phyloP scores from a whole-genome alignment of 345 rosid species.

The Combretum micranthum region DNA sequence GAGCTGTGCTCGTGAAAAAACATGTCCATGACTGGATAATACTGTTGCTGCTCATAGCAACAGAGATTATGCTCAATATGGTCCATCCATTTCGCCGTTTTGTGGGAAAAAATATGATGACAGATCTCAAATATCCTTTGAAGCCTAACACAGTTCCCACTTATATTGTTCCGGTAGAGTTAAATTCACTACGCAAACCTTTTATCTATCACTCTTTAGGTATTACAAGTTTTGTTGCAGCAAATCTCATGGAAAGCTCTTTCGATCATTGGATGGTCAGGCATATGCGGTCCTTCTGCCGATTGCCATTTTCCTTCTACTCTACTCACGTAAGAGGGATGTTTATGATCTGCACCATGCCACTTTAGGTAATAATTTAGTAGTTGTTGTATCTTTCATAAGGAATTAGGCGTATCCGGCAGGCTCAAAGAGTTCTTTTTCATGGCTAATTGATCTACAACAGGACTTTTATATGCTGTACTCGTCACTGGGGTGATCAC shows the following conservation, averaged over 20 bases:
- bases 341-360: slow-evolving; percentile 93
- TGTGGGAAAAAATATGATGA: slow-evolving; percentile 92
- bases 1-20: slow-evolving; percentile 41
- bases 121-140: slow-evolving; percentile 73
- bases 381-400: slow-evolving; percentile 3
- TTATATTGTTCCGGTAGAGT: slow-evolving; percentile 74
- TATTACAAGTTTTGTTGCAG: slow-evolving; percentile 3
- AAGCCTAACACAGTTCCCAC: slow-evolving; percentile 66
- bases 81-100: slow-evolving; percentile 79
- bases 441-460: slow-evolving; percentile 1
- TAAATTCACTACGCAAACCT: background rate
- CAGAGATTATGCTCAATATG: slow-evolving; percentile 29
- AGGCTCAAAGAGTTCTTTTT: background rate
- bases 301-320: slow-evolving; percentile 38
- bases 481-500: slow-evolving; percentile 65
- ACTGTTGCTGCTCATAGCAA: slow-evolving; percentile 47
- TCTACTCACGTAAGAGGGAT: slow-evolving; percentile 62
- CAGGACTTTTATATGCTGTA: slow-evolving; percentile 74
- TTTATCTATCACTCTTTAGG: background rate
- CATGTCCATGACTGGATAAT: slow-evolving; percentile 77
- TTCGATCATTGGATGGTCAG: slow-evolving; percentile 22
- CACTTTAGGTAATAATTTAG: slow-evolving; percentile 42
- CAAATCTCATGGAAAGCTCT: slow-evolving; percentile 4
- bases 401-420: slow-evolving; percentile 2
- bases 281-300: slow-evolving; percentile 58